These are phyloP conservation scores for Ceratobasidium papillatum DNA, from an alignment of 1,284 basidiomycete species.

Conservation along the genomic window DNA sequence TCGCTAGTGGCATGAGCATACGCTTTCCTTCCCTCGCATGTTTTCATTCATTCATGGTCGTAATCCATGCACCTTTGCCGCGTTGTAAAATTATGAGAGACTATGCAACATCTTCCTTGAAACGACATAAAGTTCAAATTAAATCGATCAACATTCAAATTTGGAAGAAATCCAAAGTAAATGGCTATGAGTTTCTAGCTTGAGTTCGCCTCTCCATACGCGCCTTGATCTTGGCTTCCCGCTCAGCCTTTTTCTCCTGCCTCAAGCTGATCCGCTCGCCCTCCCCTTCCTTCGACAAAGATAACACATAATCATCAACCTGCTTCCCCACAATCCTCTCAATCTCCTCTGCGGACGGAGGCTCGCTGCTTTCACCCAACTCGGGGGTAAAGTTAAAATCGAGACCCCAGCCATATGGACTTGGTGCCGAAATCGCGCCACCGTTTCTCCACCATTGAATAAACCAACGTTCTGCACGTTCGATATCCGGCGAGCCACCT, in stretches of 20 bases:
- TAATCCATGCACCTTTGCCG: conserved; percentile 40
- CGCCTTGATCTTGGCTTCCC: conserved; percentile 60
- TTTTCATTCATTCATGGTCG: conserved; percentile 37
- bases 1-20: conserved; percentile 81
- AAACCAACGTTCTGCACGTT: conserved; percentile 80
- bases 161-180: background rate
- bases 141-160: too few species aligned
- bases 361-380: conserved; percentile 49
- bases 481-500: conserved; percentile 75
- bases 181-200: background rate
- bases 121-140: background rate
- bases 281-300: conserved; percentile 57
- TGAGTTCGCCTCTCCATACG: conserved; percentile 6
- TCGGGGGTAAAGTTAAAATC: conserved; percentile 74
- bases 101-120: conserved; percentile 36
- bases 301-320: conserved; percentile 64
- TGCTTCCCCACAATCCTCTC: conserved; percentile 68
- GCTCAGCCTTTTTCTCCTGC: conserved; percentile 70
- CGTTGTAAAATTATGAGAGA: conserved; percentile 39
- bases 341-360: background rate
- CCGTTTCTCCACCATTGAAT: conserved; percentile 84
- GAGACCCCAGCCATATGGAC: conserved; percentile 73
- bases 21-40: conserved; percentile 45
- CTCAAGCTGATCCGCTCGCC: conserved; percentile 71
- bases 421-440: conserved; percentile 66